phyloP scores from a whole-genome alignment of 441 rosid species.

The Aquilaria agallochum region DNA sequence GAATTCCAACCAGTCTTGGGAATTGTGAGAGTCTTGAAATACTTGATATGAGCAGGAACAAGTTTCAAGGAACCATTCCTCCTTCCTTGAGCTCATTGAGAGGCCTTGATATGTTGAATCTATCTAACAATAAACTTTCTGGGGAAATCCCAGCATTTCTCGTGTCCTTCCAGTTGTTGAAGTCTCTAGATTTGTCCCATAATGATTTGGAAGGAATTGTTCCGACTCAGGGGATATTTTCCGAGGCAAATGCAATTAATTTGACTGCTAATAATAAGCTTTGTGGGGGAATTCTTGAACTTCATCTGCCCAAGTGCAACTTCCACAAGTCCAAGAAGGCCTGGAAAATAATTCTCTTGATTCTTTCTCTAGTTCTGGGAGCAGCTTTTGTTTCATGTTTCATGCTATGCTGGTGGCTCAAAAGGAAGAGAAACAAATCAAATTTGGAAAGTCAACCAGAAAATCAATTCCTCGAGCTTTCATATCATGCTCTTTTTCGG shows the following conservation, averaged over 20 bases:
- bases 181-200: not conserved
- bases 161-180: not conserved
- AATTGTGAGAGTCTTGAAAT: not conserved
- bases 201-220: conserved; percentile 1
- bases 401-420: not conserved
- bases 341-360: not conserved
- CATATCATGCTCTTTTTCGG: not conserved
- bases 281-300: conserved; percentile 6
- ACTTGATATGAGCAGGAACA: conserved; percentile 1
- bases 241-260: not conserved
- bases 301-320: conserved; percentile 1
- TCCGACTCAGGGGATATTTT: not conserved
- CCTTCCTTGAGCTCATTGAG: conserved; percentile 10
- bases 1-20: conserved; percentile 7
- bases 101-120: conserved; percentile 15
- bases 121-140: conserved; percentile 20
- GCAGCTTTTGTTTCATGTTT: not conserved
- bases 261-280: conserved; percentile 2
- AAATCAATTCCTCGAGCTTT: not conserved
- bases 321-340: not conserved
- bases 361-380: not conserved
- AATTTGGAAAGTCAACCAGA: not conserved
- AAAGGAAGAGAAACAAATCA: not conserved
- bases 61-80: conserved; percentile 17
- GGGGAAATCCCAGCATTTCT: conserved; percentile 23